Base-by-base conservation (phyloP, 169 alveolate species). In the Plasmodium ovale region DNA sequence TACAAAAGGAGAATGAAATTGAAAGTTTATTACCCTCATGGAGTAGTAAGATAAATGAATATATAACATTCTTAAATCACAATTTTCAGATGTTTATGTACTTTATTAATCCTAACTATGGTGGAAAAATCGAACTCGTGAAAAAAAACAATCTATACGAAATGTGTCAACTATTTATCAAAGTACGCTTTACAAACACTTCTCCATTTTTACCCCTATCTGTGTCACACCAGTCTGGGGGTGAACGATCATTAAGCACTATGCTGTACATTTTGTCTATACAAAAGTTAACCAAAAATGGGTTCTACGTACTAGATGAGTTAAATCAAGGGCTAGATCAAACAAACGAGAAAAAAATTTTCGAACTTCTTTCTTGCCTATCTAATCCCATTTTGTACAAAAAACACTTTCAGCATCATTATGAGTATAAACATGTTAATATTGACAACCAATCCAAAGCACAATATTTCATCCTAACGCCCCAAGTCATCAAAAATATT, bases 181-280 rank as follows among this genome's bases (percentile, higher is more conserved):
- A 88, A 21, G 95, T 93, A 1, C 91, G 88, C 54, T 93, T 93
- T 82, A 88, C 79, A 79, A 44, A 82, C 4, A 93, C 87, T 19
- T 65, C 90, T 29, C 95, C 92, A 29, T 87, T 93, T 19, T 68
- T 93, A 16, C 93, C 93, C 6, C 79, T 93, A n/a, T 56, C 93
- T 21, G 67, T 94, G 23, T 93, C 96, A 4, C 93, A 93, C 72
- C 96, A 93, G 54, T 93, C 96, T 0, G 96, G 96, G 1, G 96
- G 96, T 10, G 96, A 93, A 59, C 87, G 96, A 14, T 92, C 95
- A 21, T 92, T 93, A 56, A 91, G 92, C n/a, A 93, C 96, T 12
- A 93, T 93, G 96, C 73, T 93, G 16, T 93, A 93, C 62, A 93
- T 93, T 3, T 19, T 93, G 51, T 87, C 96, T 1, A 92, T 93